Evolutionary conservation across 2,329 filamentous ascomycete species (phyloP), one percentile per base, ranked within the genome.

Genomic region (Scorias spongiosa): DNA sequence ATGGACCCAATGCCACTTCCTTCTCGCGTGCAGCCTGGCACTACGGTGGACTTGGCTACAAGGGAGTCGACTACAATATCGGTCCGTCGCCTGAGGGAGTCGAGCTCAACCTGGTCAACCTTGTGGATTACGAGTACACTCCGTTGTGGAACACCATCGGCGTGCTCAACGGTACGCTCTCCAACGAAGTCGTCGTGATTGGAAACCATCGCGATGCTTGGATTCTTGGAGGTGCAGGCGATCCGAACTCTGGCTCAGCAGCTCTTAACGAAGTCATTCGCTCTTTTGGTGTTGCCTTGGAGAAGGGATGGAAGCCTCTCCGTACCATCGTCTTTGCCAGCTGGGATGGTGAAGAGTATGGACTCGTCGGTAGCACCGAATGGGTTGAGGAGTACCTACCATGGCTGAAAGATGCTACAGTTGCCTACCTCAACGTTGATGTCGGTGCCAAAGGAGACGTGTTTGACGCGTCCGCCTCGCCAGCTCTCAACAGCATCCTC

Each of bases 161-260:
- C 39, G 70, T 91, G 39, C 84, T 98, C 60, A 94, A 94, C 54
- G 91, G 89, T 9, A 83, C 81, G 0, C 77, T 91, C 30, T 70
- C 78, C 0, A 79, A 94, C 54, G 87, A 95, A 57, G 86, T 94
- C 1, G 70, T 98, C 39, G 73, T 98, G 2, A 67, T 96, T 29
- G 87, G 88, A n/a, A 94, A 93, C 57, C 88, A 94, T 57, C 78
- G 87, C 29, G 87, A 94, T 63, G 84, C 88, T 0, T 93, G 85
- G 85, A 81, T 89, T 54, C 80, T 80, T 15, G 85, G 85, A n/a
- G 84, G 85, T 18, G 83, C 84, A 12, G 82, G 72, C 10, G 85
- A 93, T 53, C 85, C 85, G 1, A 89, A 89, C 66, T 84, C 80
- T 49, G 85, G 85, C 48, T 87, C 81, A 12, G 82, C 85, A 3